Percentiles rank a stretch among this genome's conserved stretches.
These are phyloP conservation scores for Cladosporium velox DNA, from an alignment of 2,329 filamentous ascomycete species.

Conservation along the genomic window DNA sequence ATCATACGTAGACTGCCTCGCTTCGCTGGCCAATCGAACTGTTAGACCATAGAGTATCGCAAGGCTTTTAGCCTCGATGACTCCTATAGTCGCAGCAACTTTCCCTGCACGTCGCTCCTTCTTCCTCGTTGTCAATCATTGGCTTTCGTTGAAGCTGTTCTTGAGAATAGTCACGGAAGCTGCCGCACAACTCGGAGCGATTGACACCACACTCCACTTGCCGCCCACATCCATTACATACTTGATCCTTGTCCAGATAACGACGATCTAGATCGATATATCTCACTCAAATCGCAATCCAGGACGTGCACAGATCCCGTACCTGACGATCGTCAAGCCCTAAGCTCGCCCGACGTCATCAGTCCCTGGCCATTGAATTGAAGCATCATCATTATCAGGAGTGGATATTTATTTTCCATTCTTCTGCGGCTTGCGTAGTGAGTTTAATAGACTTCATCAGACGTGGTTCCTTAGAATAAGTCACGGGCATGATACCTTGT, in stretches of 20 bases:
- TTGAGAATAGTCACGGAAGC: neutral
- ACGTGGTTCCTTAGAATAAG: neutral
- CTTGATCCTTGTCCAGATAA: neutral
- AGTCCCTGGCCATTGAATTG: neutral
- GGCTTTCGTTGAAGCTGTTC: neutral
- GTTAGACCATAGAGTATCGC: neutral
- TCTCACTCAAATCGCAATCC: neutral
- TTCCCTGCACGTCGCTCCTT: neutral
- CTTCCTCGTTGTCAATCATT: neutral
- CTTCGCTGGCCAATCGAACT: neutral
- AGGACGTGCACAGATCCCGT: neutral
- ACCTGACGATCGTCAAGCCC: conserved; percentile 7
- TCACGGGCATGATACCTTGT: neutral
- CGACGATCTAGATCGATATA: conserved; percentile 3
- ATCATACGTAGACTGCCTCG: neutral
- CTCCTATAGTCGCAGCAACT: neutral
- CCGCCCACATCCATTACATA: neutral
- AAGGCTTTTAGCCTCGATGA: no score
- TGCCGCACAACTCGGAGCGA: neutral
- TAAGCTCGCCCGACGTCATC: neutral
- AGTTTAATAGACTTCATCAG: neutral
- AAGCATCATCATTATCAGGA: conserved; percentile 6
- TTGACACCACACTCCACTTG: neutral
- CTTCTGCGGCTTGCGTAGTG: neutral
- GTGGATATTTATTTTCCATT: neutral